Percentiles rank a stretch among this genome's conserved stretches.
phyloP scores from a whole-genome alignment of 805 yeast genomes.

The Limtongia smithiae region DNA sequence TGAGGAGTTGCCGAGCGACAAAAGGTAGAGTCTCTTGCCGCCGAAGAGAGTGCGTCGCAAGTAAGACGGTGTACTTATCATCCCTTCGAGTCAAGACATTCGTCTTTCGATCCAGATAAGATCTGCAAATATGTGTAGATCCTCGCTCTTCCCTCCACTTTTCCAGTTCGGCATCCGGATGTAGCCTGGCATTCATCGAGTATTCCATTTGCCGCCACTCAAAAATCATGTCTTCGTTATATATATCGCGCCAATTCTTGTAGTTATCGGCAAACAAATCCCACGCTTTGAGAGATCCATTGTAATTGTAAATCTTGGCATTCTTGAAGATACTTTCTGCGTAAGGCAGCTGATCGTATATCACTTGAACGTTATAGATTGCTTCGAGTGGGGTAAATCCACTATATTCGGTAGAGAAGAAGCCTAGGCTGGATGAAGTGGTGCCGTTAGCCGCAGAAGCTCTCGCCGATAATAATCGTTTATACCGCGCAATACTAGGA shows the following conservation, averaged over 20 bases:
- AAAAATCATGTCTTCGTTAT: slow-evolving; percentile 22
- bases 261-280: slow-evolving; percentile 22
- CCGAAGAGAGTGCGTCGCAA: slow-evolving; percentile 25
- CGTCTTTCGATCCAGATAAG: slow-evolving; percentile 12
- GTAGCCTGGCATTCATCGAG: slow-evolving; percentile 11
- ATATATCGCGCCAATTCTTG: slow-evolving; percentile 21
- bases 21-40: slow-evolving; percentile 27
- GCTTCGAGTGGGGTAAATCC: slow-evolving; percentile 25
- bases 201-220: slow-evolving; percentile 25
- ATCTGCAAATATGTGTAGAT: slow-evolving; percentile 20
- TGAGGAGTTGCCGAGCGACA: slow-evolving; percentile 22
- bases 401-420: slow-evolving; percentile 19
- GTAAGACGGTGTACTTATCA: slow-evolving; percentile 24
- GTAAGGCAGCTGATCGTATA: slow-evolving; percentile 13
- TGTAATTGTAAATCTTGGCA: slow-evolving; percentile 24
- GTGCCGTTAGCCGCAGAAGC: slow-evolving; percentile 6
- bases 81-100: slow-evolving; percentile 17
- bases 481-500: slow-evolving; percentile 20
- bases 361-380: slow-evolving; percentile 24
- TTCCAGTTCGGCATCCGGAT: slow-evolving; percentile 14
- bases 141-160: slow-evolving; percentile 26
- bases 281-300: slow-evolving; percentile 28
- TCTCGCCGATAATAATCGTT: slow-evolving; percentile 17
- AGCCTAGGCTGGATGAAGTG: slow-evolving; percentile 19
- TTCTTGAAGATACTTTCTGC: slow-evolving; percentile 20